These are phyloP conservation scores for Gryganskiella cystojenkinii DNA, from an alignment of 192 early-diverging fungal species.

Conservation along the genomic window DNA sequence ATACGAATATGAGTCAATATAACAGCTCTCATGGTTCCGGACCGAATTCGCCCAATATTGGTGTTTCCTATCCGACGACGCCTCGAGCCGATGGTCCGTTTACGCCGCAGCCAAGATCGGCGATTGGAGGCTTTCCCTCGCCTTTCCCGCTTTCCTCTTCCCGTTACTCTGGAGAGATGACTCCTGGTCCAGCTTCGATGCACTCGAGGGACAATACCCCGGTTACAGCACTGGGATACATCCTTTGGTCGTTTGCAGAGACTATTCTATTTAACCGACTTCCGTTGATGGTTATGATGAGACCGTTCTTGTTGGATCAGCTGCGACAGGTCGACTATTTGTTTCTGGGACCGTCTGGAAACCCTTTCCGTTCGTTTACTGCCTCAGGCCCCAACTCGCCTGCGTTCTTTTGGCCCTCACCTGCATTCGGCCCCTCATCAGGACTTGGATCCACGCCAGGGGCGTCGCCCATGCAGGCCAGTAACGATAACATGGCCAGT, in stretches of 20 bases:
- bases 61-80: conserved; percentile 16
- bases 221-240: conserved; percentile 55
- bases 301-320: conserved; percentile 55
- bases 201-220: conserved; percentile 5
- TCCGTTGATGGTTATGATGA: conserved; percentile 59
- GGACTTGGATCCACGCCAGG: conserved; percentile 2
- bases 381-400: conserved; percentile 28
- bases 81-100: conserved; percentile 23
- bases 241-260: conserved; percentile 65
- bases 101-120: conserved; percentile 7
- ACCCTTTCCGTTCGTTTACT: conserved; percentile 11
- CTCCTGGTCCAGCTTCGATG: conserved; percentile 3
- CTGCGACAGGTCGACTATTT: conserved; percentile 37
- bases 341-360: conserved; percentile 4
- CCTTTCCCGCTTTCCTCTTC: conserved; percentile 10
- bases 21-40: conserved; percentile 13
- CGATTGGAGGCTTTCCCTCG: no score
- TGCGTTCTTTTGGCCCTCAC: conserved; percentile 29
- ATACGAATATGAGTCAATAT: neutral
- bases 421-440: conserved; percentile 4
- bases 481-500: conserved; percentile 4
- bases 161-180: conserved; percentile 13
- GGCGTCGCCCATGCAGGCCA: conserved; percentile 15
- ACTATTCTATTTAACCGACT: conserved; percentile 59
- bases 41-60: conserved; percentile 12